phyloP scores from a whole-genome alignment of 2,329 filamentous ascomycete species.

The Helminthosporium solani region DNA sequence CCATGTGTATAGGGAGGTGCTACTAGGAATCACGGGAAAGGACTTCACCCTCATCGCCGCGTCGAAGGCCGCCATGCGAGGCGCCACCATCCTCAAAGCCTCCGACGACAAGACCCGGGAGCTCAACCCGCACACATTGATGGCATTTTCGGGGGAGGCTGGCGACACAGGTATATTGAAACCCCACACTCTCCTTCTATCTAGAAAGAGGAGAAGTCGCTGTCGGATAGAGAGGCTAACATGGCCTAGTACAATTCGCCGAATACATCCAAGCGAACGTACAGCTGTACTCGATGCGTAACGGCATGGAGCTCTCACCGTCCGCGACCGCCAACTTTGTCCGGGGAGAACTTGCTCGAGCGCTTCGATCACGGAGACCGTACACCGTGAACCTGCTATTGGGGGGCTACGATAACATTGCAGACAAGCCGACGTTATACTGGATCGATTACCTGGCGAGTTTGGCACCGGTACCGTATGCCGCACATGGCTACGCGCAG shows the following conservation, averaged over 20 bases:
- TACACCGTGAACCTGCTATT: conserved; percentile 97
- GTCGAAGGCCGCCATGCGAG: conserved; percentile 97
- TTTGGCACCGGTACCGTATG: conserved; percentile 85
- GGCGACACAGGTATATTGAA: conserved; percentile 77
- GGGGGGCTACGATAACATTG: conserved; percentile 89
- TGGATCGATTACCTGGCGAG: conserved; percentile 97
- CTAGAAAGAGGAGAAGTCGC: too few relatives aligned
- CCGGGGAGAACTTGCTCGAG: conserved; percentile 86
- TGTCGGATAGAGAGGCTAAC: conserved; percentile 8
- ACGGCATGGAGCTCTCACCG: conserved; percentile 87
- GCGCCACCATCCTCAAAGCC: conserved; percentile 91
- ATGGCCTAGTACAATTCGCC: conserved; percentile 82
- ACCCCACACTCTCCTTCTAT: neutral
- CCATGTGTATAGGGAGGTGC: conserved; percentile 76
- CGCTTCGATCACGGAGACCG: conserved; percentile 85
- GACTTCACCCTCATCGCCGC: conserved; percentile 98
- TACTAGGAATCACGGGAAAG: conserved; percentile 97
- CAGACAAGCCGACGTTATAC: conserved; percentile 86
- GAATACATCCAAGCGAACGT: conserved; percentile 99
- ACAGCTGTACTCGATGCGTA: conserved; percentile 98
- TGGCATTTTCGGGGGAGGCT: conserved; percentile 94
- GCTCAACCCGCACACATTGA: conserved; percentile 89
- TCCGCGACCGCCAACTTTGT: conserved; percentile 90
- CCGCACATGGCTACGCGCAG: conserved; percentile 97
- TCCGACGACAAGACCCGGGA: conserved; percentile 93